Evolutionary conservation across 2,329 filamentous ascomycete genomes (phyloP).

Genomic region (Elsinoe australis): DNA sequence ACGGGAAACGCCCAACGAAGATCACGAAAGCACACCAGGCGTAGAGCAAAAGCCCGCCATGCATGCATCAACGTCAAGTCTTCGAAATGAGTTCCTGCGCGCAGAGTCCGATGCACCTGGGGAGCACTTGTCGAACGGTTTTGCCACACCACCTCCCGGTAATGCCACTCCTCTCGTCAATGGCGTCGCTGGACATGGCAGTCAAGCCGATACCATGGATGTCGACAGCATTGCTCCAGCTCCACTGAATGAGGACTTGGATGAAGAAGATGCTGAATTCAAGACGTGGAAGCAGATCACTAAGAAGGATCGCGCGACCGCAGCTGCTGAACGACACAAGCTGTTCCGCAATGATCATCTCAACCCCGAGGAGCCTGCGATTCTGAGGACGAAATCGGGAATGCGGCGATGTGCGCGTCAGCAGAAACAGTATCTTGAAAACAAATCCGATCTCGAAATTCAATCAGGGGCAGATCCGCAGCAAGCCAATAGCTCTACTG

Average conservation of each 20-base stretch:
- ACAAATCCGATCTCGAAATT: constrained; percentile 43
- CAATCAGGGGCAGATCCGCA: constrained; percentile 42
- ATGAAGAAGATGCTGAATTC: constrained; percentile 83
- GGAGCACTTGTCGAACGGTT: constrained; percentile 74
- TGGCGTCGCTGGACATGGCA: constrained; percentile 50
- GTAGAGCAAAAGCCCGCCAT: constrained; percentile 63
- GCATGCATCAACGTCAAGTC: constrained; percentile 41
- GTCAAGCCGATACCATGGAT: constrained; percentile 79
- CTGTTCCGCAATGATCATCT: constrained; percentile 80
- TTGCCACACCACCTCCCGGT: constrained; percentile 69
- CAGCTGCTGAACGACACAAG: constrained; percentile 76
- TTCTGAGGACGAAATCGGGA: constrained; percentile 73
- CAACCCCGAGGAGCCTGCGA: constrained; percentile 78
- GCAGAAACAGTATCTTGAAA: constrained; percentile 49
- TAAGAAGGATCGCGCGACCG: constrained; percentile 83
- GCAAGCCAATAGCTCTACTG: constrained; percentile 42
- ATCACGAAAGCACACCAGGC: constrained; percentile 70
- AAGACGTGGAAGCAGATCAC: constrained; percentile 99
- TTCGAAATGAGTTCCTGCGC: constrained; percentile 47
- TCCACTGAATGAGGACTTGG: constrained; percentile 63
- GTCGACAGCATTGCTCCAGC: constrained; percentile 67
- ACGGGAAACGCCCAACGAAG: constrained; percentile 64
- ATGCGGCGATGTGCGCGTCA: constrained; percentile 85
- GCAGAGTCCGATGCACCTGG: constrained; percentile 63
- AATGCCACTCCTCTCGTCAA: constrained; percentile 66